Percentiles rank a stretch among this genome's conserved stretches.
These are phyloP conservation scores for Filosporella fistucella DNA, from an alignment of 495 filamentous ascomycete genomes.

Conservation along the genomic window DNA sequence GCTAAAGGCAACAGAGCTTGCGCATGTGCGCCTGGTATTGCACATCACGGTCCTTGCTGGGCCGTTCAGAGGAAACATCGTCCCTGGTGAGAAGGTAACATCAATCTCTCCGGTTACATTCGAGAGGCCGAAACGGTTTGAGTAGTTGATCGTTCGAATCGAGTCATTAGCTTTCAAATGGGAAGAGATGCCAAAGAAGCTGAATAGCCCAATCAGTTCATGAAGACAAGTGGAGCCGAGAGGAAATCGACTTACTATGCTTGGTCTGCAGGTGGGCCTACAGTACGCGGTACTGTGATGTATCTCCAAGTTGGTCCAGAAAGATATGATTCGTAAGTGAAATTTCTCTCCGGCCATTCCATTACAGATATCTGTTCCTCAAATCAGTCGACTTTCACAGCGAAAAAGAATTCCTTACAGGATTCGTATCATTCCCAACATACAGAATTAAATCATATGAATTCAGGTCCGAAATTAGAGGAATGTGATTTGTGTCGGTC, in stretches of 20 bases:
- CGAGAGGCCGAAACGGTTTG: neutral
- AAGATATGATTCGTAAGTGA: neutral
- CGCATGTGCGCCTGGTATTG: no score
- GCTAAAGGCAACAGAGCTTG: no score
- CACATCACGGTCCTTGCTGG: no score
- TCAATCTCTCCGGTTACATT: neutral
- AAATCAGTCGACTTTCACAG: neutral
- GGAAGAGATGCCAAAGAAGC: neutral
- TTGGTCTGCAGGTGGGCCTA: neutral
- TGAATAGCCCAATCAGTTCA: neutral
- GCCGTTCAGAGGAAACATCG: no score
- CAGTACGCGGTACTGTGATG: neutral
- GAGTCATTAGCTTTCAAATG: neutral
- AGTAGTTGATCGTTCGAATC: neutral
- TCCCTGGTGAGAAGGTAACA: no score
- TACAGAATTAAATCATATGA: neutral
- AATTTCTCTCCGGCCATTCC: neutral
- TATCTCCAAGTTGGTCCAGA: neutral
- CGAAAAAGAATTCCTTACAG: neutral
- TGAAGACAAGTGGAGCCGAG: neutral
- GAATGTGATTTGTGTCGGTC: neutral
- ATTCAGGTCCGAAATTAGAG: neutral
- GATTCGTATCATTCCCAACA: neutral
- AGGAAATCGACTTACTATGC: neutral
- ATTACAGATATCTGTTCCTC: neutral